These are phyloP conservation scores for Russula vinacea DNA, from an alignment of 768 basidiomycete genomes.

Conservation along the genomic window DNA sequence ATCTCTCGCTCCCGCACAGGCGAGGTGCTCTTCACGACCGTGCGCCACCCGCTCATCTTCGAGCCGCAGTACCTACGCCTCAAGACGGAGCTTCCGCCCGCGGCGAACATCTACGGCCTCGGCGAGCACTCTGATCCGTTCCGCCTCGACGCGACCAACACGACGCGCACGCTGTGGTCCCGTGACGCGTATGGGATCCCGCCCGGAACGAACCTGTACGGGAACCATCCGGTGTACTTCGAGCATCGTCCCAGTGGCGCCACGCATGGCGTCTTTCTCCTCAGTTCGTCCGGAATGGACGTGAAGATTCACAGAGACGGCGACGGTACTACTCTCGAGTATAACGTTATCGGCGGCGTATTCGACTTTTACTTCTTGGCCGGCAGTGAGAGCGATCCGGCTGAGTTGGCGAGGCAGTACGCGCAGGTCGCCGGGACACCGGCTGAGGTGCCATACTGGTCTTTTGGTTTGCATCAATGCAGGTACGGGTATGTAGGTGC, in stretches of 20 bases:
- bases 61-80: slow-evolving; percentile 75
- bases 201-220: slow-evolving; percentile 60
- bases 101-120: slow-evolving; percentile 73
- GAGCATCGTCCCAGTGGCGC: slow-evolving; percentile 58
- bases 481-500: slow-evolving; percentile 63
- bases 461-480: slow-evolving; percentile 69
- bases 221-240: slow-evolving; percentile 69
- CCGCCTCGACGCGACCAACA: slow-evolving; percentile 47
- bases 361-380: slow-evolving; percentile 78
- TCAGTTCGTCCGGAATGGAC: slow-evolving; percentile 76
- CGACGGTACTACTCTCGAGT: slow-evolving; percentile 51
- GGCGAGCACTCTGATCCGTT: slow-evolving; percentile 72
- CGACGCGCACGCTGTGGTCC: slow-evolving; percentile 56
- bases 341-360: slow-evolving; percentile 74
- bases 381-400: slow-evolving; percentile 58
- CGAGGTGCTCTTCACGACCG: slow-evolving; percentile 62
- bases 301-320: slow-evolving; percentile 49
- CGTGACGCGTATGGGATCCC: slow-evolving; percentile 63
- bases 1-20: slow-evolving; percentile 47
- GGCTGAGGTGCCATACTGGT: slow-evolving; percentile 74
- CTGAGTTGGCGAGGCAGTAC: slow-evolving; percentile 63
- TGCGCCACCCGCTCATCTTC: slow-evolving; percentile 61
- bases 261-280: slow-evolving; percentile 67
- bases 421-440: slow-evolving; percentile 62
- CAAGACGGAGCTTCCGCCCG: slow-evolving; percentile 55